Evolutionary conservation across 306 rosid genomes (phyloP).

Genomic region (Sechiopsis laciniata): DNA sequence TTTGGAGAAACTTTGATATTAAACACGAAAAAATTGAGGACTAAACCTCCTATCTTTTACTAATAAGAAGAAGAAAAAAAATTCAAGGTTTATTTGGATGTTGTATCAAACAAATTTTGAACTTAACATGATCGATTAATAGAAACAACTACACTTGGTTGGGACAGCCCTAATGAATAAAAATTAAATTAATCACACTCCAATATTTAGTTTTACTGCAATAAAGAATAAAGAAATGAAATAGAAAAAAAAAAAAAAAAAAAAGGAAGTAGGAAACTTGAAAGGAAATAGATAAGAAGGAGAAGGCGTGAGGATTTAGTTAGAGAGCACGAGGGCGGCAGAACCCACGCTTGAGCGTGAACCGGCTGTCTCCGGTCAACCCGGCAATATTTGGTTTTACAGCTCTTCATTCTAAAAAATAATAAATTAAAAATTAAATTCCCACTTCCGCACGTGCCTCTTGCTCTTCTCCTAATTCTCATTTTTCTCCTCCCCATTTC

Average conservation of each 20-base stretch:
- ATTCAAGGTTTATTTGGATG: no score
- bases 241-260: neutral
- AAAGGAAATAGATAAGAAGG: neutral
- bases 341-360: conserved; percentile 35
- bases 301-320: conserved; percentile 8
- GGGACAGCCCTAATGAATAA: no score
- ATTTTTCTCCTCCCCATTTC: neutral
- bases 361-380: conserved; percentile 80
- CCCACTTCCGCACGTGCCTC: conserved; percentile 26
- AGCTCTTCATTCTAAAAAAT: neutral
- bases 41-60: no score
- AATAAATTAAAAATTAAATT: neutral
- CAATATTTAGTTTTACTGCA: no score
- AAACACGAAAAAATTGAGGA: no score
- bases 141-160: no score
- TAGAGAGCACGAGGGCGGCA: conserved; percentile 32
- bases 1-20: no score
- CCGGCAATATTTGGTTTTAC: conserved; percentile 35
- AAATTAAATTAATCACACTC: no score
- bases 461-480: neutral
- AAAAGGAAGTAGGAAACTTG: neutral
- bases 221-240: neutral
- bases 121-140: no score
- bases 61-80: no score
- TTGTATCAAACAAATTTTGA: no score